Evolutionary conservation across 1,139 yeast species (phyloP).

Genomic region (Sugiyamaella pinicola): DNA sequence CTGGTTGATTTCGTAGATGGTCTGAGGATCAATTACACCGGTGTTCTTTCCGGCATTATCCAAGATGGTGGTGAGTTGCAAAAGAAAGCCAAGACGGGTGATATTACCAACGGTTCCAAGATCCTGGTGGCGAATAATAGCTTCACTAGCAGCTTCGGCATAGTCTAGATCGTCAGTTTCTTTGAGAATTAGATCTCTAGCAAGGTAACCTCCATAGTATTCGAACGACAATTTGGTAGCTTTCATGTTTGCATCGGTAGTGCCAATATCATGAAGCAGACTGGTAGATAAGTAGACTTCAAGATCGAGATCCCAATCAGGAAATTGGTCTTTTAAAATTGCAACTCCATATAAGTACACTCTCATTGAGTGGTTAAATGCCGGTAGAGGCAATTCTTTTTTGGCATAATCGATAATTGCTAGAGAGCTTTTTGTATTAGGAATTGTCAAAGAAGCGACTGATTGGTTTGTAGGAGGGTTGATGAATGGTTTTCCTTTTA

Average conservation of each 20-base stretch:
- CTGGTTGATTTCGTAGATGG: slow-evolving; percentile 27
- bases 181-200: slow-evolving; percentile 26
- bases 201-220: slow-evolving; percentile 30
- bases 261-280: slow-evolving; percentile 32
- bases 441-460: slow-evolving; percentile 16
- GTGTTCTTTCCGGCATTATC: slow-evolving; percentile 31
- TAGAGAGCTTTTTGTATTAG: slow-evolving; percentile 19
- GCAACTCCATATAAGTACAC: slow-evolving; percentile 29
- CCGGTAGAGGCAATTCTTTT: slow-evolving; percentile 24
- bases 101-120: slow-evolving; percentile 29
- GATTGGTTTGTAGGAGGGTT: slow-evolving; percentile 23
- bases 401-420: slow-evolving; percentile 25
- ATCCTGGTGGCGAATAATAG: slow-evolving; percentile 33
- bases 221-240: slow-evolving; percentile 33
- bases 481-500: slow-evolving; percentile 19
- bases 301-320: slow-evolving; percentile 27
- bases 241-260: slow-evolving; percentile 28
- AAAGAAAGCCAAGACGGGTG: slow-evolving; percentile 27
- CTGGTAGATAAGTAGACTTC: slow-evolving; percentile 26
- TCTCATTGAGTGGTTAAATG: slow-evolving; percentile 30
- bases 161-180: slow-evolving; percentile 26
- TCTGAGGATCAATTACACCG: slow-evolving; percentile 24
- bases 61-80: slow-evolving; percentile 31
- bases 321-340: slow-evolving; percentile 29
- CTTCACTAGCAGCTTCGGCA: slow-evolving; percentile 33